Evolutionary conservation across 306 rosid genomes (phyloP).

Genomic region (Citrullus mucosospermus): DNA sequence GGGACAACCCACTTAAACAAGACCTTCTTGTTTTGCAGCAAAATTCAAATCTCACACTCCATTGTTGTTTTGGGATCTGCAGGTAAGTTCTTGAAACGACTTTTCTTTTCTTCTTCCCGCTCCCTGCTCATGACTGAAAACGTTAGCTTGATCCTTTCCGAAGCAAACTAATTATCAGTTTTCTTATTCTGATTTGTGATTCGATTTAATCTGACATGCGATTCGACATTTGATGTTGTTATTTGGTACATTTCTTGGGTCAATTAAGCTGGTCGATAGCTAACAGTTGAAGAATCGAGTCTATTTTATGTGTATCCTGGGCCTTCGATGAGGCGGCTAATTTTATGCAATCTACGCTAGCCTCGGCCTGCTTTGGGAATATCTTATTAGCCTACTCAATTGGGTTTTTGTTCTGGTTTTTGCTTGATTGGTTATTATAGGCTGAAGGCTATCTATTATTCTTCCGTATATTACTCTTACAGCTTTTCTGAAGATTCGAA

Average conservation of each 20-base stretch:
- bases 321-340: background rate
- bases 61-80: constrained; percentile 1
- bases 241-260: background rate
- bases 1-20: background rate
- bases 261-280: background rate
- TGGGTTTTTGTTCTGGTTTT: background rate
- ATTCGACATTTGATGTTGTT: background rate
- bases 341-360: background rate
- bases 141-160: background rate
- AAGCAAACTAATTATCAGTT: background rate
- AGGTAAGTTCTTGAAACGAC: background rate
- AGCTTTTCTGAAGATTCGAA: background rate
- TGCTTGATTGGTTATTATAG: background rate
- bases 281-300: background rate
- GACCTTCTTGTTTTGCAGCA: background rate
- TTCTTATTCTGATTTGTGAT: background rate
- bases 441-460: background rate
- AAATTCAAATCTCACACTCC: constrained; percentile 6
- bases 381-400: background rate
- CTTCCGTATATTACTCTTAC: background rate
- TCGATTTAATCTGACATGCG: background rate
- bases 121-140: background rate
- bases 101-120: background rate
- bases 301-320: background rate
- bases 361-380: background rate